A percentile compares a stretch with the other conserved stretches of the same genome.
These are phyloP conservation scores for Monilinia fructigena DNA, from an alignment of 2,329 filamentous ascomycete species.

Conservation along the genomic window DNA sequence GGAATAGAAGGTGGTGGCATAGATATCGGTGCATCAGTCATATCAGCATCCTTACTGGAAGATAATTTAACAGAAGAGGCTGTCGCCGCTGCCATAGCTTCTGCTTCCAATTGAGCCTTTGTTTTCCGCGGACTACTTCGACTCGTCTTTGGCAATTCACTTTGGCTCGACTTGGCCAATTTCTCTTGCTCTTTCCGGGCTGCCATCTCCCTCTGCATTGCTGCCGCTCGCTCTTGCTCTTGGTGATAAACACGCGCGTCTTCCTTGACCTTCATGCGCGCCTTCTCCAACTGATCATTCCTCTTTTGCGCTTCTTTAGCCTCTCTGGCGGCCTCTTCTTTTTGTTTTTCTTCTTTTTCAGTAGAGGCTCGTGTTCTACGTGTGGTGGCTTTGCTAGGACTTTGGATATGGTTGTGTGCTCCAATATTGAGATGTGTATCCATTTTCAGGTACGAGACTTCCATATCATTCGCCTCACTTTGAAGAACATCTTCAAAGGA, in stretches of 20 bases:
- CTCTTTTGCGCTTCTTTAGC: slow-evolving; percentile 60
- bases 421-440: slow-evolving; percentile 4
- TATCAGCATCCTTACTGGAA: slow-evolving; percentile 51
- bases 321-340: slow-evolving; percentile 62
- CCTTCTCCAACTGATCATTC: slow-evolving; percentile 63
- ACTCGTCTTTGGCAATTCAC: slow-evolving; percentile 46
- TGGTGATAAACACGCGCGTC: slow-evolving; percentile 61
- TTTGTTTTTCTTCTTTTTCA: slow-evolving; percentile 59
- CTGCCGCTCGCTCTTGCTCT: slow-evolving; percentile 54
- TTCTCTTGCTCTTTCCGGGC: slow-evolving; percentile 55
- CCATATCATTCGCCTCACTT: slow-evolving; percentile 38
- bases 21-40: slow-evolving; percentile 53
- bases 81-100: slow-evolving; percentile 38
- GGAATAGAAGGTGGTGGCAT: slow-evolving; percentile 63
- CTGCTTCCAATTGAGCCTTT: slow-evolving; percentile 41
- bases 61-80: slow-evolving; percentile 42
- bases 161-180: slow-evolving; percentile 39
- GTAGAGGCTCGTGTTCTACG: slow-evolving; percentile 56
- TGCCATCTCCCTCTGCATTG: slow-evolving; percentile 53
- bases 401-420: slow-evolving; percentile 23
- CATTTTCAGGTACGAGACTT: slow-evolving; percentile 44
- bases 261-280: slow-evolving; percentile 67
- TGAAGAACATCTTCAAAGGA: slow-evolving; percentile 49
- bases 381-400: slow-evolving; percentile 36
- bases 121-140: slow-evolving; percentile 54